Evolutionary conservation across 2,329 filamentous ascomycete species (phyloP).

Genomic region (Phialophora macrospora): DNA sequence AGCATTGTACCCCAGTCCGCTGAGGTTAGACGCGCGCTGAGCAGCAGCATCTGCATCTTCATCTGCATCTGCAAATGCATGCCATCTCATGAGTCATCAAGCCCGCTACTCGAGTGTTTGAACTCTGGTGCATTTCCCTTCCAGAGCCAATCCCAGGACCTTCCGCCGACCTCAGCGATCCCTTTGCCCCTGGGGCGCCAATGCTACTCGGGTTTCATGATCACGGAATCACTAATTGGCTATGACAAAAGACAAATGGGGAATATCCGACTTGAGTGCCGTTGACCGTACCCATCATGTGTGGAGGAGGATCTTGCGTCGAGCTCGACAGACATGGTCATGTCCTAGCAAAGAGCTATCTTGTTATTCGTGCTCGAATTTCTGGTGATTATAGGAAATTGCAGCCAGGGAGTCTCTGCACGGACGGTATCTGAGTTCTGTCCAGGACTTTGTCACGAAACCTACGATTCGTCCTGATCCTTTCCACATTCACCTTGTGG

Average conservation of each 20-base stretch:
- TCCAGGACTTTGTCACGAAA: not conserved
- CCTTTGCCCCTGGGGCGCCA: not conserved
- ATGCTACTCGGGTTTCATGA: conserved; percentile 11
- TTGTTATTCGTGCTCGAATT: not conserved
- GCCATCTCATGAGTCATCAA: conserved; percentile 14
- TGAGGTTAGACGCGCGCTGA: not conserved
- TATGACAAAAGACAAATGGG: conserved; percentile 3
- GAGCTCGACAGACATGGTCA: not conserved
- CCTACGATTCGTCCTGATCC: not conserved
- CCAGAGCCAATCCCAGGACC: not conserved
- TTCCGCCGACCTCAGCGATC: not conserved
- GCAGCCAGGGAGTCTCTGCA: not conserved
- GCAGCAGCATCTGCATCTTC: not conserved
- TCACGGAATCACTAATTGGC: conserved; percentile 13
- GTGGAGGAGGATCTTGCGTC: not conserved
- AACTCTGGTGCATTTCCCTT: not conserved
- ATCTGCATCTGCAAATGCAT: conserved; percentile 3
- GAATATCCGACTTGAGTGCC: not conserved
- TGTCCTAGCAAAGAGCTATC: not conserved
- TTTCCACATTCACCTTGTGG: not conserved
- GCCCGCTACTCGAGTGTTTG: not conserved
- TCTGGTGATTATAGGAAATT: not conserved
- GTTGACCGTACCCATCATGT: not conserved
- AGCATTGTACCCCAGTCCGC: not conserved
- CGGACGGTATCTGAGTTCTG: not conserved